Conservation (phyloP, 805 yeast genomes). For the Hanseniaspora guilliermondii region DNA sequence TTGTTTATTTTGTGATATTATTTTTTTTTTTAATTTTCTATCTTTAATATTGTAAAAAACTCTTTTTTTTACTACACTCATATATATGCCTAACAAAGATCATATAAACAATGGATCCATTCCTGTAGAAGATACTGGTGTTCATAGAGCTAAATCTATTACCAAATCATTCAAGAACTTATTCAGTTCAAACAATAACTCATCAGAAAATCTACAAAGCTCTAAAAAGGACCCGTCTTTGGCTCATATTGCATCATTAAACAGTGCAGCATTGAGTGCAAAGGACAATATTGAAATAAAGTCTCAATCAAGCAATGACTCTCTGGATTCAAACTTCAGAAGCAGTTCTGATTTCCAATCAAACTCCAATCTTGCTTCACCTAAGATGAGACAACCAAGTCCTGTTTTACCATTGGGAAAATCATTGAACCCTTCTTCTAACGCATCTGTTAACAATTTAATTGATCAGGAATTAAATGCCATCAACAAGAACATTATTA, state of each 20-base stretch:
- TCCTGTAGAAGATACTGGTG: not conserved
- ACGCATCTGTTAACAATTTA: not conserved
- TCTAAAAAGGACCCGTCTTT: not conserved
- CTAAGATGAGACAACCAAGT: not conserved
- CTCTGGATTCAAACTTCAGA: not conserved
- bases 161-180: conserved; percentile 24
- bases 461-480: conserved; percentile 8
- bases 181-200: conserved; percentile 15
- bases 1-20: too few species aligned
- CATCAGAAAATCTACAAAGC: not conserved
- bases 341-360: not conserved
- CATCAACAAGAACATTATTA: not conserved
- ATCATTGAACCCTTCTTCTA: not conserved
- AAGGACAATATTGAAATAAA: not conserved
- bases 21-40: too few species aligned
- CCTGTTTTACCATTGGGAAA: not conserved
- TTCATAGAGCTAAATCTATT: conserved; percentile 21
- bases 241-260: not conserved
- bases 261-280: not conserved
- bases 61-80: too few species aligned
- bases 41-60: too few species aligned
- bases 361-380: not conserved
- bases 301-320: not conserved
- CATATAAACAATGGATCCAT: conserved; percentile 2
- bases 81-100: conserved; percentile 8